Percentiles rank a stretch among this genome's conserved stretches.
phyloP scores from a whole-genome alignment of 176 grass and related monocot genomes.

The Musa beccarii region DNA sequence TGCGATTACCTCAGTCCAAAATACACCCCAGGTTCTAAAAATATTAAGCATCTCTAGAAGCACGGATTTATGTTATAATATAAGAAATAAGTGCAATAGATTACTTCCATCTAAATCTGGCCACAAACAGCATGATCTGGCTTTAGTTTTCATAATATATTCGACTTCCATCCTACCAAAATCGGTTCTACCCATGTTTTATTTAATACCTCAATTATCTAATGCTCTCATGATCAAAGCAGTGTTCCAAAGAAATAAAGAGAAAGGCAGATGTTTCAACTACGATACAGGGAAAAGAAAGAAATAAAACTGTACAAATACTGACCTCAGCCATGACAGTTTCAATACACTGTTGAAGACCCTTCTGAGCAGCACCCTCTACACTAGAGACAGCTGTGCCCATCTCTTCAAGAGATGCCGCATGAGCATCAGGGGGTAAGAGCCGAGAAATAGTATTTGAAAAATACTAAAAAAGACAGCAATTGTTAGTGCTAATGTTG shows the following conservation, averaged over 20 bases:
- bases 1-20: too few species aligned
- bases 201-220: not conserved
- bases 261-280: not conserved
- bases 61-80: too few species aligned
- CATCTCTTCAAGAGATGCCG: conserved; percentile 92
- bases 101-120: too few species aligned
- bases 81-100: too few species aligned
- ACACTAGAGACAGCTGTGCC: conserved; percentile 83
- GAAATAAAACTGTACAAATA: not conserved
- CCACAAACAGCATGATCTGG: too few species aligned
- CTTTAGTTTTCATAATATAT: too few species aligned
- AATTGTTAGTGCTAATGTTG: not conserved
- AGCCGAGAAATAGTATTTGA: conserved; percentile 96
- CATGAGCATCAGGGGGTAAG: conserved; percentile 77
- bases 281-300: not conserved
- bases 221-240: not conserved
- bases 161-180: too few species aligned
- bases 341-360: conserved; percentile 89
- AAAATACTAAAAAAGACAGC: conserved; percentile 55
- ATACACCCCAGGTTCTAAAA: too few species aligned
- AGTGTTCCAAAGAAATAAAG: too few species aligned
- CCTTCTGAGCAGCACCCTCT: conserved; percentile 91
- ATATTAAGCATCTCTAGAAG: too few species aligned
- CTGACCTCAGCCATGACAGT: conserved; percentile 94
- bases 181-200: not conserved